Evolutionary conservation across 495 filamentous ascomycete species (phyloP).

Genomic region (Neurospora tetraspora): DNA sequence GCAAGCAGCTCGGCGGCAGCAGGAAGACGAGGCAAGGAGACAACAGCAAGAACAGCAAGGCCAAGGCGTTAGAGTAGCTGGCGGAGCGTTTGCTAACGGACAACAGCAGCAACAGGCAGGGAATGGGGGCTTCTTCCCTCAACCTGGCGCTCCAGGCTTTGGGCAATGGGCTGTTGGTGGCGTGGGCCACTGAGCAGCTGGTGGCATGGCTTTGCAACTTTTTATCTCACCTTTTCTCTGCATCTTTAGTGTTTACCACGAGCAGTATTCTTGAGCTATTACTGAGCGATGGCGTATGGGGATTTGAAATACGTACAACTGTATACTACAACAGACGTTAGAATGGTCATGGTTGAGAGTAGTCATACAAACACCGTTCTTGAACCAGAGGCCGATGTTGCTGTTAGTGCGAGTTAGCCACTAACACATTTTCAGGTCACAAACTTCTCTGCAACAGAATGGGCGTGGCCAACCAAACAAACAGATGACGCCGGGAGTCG

Average conservation of each 20-base stretch:
- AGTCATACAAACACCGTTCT: neutral
- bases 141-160: slow-evolving; percentile 61
- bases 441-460: neutral
- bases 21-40: slow-evolving; percentile 28
- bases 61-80: slow-evolving; percentile 30
- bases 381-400: neutral
- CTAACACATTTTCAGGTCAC: neutral
- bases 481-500: neutral
- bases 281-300: neutral
- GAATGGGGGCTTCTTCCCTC: slow-evolving; percentile 62
- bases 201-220: neutral
- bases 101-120: slow-evolving; percentile 18
- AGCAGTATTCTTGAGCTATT: neutral
- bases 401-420: neutral
- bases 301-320: neutral
- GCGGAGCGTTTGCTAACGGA: neutral
- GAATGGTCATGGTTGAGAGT: neutral
- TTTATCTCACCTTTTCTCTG: neutral
- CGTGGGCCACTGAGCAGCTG: slow-evolving; percentile 51
- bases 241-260: neutral
- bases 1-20: slow-evolving; percentile 32
- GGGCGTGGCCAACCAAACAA: neutral
- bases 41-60: slow-evolving; percentile 18
- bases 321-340: neutral
- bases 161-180: slow-evolving; percentile 66